A percentile compares a stretch with the other conserved stretches of the same genome.
phyloP scores from a whole-genome alignment of 768 basidiomycete genomes.

The Xerocomellus dryophilus region DNA sequence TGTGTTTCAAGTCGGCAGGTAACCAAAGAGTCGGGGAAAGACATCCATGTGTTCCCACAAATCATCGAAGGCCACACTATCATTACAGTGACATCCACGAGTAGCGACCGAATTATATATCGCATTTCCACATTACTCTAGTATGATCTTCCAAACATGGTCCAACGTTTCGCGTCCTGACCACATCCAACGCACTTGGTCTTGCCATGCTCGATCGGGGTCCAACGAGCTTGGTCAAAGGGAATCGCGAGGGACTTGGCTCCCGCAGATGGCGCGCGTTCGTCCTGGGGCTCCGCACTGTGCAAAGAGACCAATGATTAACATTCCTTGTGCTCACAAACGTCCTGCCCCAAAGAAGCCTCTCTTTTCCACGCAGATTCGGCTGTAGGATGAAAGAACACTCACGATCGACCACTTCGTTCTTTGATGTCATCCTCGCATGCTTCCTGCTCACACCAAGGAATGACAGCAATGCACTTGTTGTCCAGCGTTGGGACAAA shows the following conservation, averaged over 20 bases:
- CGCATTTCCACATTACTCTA: constrained; percentile 35
- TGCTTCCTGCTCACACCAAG: constrained; percentile 91
- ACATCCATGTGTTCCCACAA: not conserved
- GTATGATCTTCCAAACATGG: constrained; percentile 91
- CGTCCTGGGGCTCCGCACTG: constrained; percentile 85
- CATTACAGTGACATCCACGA: not conserved
- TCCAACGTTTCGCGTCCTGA: constrained; percentile 89
- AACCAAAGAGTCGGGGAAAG: not conserved
- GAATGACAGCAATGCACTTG: constrained; percentile 84
- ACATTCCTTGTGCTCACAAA: not conserved
- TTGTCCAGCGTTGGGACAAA: constrained; percentile 87
- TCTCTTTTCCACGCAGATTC: not conserved
- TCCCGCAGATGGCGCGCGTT: constrained; percentile 94
- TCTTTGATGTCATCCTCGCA: constrained; percentile 99
- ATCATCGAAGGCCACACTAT: not conserved
- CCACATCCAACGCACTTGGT: constrained; percentile 91
- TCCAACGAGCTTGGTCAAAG: constrained; percentile 85
- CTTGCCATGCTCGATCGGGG: constrained; percentile 74
- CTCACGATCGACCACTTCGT: constrained; percentile 76
- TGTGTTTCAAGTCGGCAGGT: too few species aligned
- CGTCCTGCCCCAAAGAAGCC: not conserved
- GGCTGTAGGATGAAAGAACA: constrained; percentile 2
- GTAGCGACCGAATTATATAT: not conserved
- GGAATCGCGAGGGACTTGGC: constrained; percentile 97
- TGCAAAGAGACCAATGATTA: constrained; percentile 4